These are phyloP conservation scores for Penicillium sp. DNA, from an alignment of 2,329 filamentous ascomycete species.

Conservation along the genomic window DNA sequence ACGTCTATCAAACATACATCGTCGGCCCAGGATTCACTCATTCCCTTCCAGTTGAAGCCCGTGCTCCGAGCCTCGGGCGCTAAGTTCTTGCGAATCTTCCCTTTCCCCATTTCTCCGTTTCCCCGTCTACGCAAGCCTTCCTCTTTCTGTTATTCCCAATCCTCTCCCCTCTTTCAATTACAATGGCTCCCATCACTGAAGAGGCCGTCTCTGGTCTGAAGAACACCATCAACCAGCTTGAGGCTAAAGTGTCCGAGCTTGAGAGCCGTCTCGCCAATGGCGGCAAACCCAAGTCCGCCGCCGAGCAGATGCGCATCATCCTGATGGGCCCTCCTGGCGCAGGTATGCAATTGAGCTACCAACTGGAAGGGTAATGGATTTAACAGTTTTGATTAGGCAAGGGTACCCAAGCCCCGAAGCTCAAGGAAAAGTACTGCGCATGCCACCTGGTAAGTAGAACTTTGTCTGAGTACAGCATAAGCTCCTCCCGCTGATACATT, in stretches of 20 bases:
- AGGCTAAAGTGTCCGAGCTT: constrained; percentile 80
- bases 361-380: constrained; percentile 1
- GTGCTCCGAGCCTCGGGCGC: constrained; percentile 35
- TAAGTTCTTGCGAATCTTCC: constrained; percentile 31
- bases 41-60: background rate
- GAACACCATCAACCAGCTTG: constrained; percentile 77
- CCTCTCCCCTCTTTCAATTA: constrained; percentile 26
- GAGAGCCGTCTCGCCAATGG: constrained; percentile 65
- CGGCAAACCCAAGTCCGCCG: constrained; percentile 50
- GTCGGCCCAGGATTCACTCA: background rate
- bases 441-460: constrained; percentile 79
- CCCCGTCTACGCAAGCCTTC: constrained; percentile 13
- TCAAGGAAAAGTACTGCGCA: constrained; percentile 97
- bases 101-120: constrained; percentile 26
- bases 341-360: constrained; percentile 56
- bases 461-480: background rate
- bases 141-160: constrained; percentile 15
- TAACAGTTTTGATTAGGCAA: constrained; percentile 65
- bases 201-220: constrained; percentile 78
- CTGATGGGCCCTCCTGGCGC: constrained; percentile 96
- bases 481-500: constrained; percentile 13
- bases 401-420: constrained; percentile 95
- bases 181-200: constrained; percentile 87
- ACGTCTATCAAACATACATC: background rate
- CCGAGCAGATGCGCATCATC: constrained; percentile 85